These are phyloP conservation scores for Antarctomyces pellizariae DNA, from an alignment of 495 filamentous ascomycete genomes.

Conservation along the genomic window DNA sequence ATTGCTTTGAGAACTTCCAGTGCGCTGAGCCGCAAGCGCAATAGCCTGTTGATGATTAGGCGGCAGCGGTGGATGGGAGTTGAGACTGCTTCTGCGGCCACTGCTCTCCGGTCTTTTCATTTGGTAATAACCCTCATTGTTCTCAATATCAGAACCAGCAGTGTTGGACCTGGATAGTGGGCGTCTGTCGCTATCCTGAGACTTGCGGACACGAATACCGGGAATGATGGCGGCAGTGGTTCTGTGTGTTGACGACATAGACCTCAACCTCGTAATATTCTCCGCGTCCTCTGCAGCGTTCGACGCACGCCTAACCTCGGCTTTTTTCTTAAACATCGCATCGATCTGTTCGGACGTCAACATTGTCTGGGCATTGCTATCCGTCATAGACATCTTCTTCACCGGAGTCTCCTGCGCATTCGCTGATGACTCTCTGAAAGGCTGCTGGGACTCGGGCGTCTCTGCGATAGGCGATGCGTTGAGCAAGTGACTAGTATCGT, in stretches of 20 bases:
- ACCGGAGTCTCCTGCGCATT: slow-evolving; percentile 16
- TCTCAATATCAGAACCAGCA: slow-evolving; percentile 5
- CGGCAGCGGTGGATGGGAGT: slow-evolving; percentile 50
- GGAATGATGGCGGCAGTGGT: slow-evolving; percentile 15
- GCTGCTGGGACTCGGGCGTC: slow-evolving; percentile 18
- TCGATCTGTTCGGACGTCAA: slow-evolving; percentile 53
- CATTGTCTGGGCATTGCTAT: slow-evolving; percentile 52
- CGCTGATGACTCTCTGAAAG: slow-evolving; percentile 19
- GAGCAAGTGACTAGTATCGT: slow-evolving; percentile 24
- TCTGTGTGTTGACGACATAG: slow-evolving; percentile 16
- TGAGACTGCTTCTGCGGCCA: slow-evolving; percentile 6
- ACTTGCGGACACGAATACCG: slow-evolving; percentile 12
- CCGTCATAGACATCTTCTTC: slow-evolving; percentile 23
- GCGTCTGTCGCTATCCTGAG: slow-evolving; percentile 19
- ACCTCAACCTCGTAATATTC: too few relatives aligned
- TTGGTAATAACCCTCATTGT: too few relatives aligned
- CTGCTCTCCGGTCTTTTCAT: slow-evolving; percentile 9
- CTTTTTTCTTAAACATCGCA: slow-evolving; percentile 28
- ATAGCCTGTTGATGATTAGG: slow-evolving; percentile 64
- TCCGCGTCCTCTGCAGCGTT: slow-evolving; percentile 15
- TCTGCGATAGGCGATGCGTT: slow-evolving; percentile 15
- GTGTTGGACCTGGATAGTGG: slow-evolving; percentile 6
- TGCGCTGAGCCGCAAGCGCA: slow-evolving; percentile 44
- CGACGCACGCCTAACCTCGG: slow-evolving; percentile 6
- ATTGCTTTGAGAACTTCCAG: slow-evolving; percentile 10